These are phyloP conservation scores for Calonectria pseudoreteaudii DNA, from an alignment of 2,329 filamentous ascomycete species.

Conservation along the genomic window DNA sequence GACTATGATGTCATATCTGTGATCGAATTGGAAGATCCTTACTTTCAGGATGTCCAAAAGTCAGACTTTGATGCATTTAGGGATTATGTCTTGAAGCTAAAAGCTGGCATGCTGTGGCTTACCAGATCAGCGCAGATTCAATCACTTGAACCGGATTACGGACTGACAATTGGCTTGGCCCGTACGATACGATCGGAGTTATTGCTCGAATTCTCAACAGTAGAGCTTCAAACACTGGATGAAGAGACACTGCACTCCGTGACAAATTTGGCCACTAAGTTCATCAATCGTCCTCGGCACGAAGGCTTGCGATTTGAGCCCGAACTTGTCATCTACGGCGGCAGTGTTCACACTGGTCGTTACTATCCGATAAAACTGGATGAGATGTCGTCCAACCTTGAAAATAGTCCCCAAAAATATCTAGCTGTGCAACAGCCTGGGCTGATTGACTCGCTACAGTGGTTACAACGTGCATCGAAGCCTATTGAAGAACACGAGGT, in stretches of 20 bases:
- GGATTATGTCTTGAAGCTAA: not conserved
- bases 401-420: not conserved
- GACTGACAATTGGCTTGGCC: constrained; percentile 38
- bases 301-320: not conserved
- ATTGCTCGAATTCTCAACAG: constrained; percentile 38
- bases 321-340: not conserved
- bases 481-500: not conserved
- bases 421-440: not conserved
- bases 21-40: not conserved
- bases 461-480: not conserved
- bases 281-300: not conserved
- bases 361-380: not conserved
- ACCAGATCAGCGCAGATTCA: constrained; percentile 40
- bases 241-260: not conserved
- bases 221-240: constrained; percentile 37
- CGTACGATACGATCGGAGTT: constrained; percentile 45
- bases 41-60: not conserved
- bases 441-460: not conserved
- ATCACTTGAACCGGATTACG: constrained; percentile 44
- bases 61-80: not conserved
- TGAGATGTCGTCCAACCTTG: not conserved
- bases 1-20: not conserved
- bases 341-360: not conserved
- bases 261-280: not conserved
- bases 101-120: constrained; percentile 40